A percentile compares a stretch with the other conserved stretches of the same genome.
Conservation (phyloP, 176 grass and related monocot genomes). For the Oryza longistaminata region DNA sequence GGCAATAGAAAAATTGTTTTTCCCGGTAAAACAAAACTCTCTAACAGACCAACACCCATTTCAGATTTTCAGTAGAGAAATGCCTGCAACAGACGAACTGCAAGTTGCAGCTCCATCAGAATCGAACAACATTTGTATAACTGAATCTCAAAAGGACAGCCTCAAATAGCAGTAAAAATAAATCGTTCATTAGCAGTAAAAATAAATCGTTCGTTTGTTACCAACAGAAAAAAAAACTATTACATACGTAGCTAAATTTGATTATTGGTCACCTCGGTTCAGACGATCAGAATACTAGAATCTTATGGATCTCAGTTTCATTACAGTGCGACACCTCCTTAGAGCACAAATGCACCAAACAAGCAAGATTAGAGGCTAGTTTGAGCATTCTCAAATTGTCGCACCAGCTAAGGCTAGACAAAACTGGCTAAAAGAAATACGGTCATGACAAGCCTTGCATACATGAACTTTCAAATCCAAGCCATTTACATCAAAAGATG, state of each 20-base stretch:
- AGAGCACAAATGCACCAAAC: neutral
- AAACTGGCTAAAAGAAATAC: neutral
- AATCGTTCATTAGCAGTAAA: neutral
- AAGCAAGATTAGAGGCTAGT: neutral
- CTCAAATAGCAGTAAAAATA: no score
- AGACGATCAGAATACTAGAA: neutral
- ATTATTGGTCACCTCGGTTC: neutral
- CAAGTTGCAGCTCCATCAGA: neutral
- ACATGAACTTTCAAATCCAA: neutral
- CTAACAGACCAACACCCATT: neutral
- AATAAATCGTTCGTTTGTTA: neutral
- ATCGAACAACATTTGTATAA: neutral
- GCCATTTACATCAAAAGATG: neutral
- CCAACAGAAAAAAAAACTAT: neutral
- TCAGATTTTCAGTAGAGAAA: neutral
- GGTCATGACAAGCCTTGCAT: neutral
- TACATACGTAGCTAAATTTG: neutral
- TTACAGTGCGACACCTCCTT: no score
- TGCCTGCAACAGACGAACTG: neutral
- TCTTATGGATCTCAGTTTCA: no score
- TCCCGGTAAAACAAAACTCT: neutral
- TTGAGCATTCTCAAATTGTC: neutral
- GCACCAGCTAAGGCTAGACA: neutral
- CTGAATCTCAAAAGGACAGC: no score
- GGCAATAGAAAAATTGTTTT: no score